Base-by-base conservation (phyloP, 2,329 filamentous ascomycete species). In the Fusarium liriodendri region DNA sequence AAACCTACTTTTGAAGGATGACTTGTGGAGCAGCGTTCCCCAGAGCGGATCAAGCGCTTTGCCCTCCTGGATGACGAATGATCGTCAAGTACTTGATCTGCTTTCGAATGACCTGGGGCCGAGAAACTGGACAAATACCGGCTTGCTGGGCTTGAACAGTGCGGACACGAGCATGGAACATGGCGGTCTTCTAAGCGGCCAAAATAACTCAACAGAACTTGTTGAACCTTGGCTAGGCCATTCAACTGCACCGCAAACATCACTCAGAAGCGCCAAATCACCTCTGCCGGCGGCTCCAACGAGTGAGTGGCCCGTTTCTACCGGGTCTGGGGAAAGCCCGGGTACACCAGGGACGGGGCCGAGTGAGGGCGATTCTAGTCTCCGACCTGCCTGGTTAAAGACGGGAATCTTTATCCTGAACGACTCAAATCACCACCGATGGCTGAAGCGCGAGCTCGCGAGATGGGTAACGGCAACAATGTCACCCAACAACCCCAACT, bases 401-500 rank as follows among this genome's bases (percentile, higher is more conserved):
- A 57, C 67, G 0, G 69, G 62, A 4, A 73, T 74, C 1, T 77
- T 70, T n/a, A 67, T 75, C 4, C 22, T 79, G 3, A 79, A 79
- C 42, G 78, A 80, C 14, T 66, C 70, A 2, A 72, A 82, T 8
- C 77, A 79, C 25, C 74, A 80, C 20, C 62, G 62, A 1, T 78
- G 74, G 65, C 66, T 81, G 22, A 66, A 70, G 2, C 59, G 52
- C n/a, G 79, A 81, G 50, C 62, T 81, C 40, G 75, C 74, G 3
- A 72, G 77, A 6, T 81, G 77, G 68, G 78, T 76, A 0, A 76
- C 72, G 7, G 78, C 77, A 0, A 74, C 78, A 0, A 83, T 77
- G 82, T 82, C 76, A 33, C 82, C 71, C 20, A 82, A 76, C 8
- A 81, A 81, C 9, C 79, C 80, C 0, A 78, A 76, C 62, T 79